Conservation (phyloP, 2,329 filamentous ascomycete species). For the Apiospora arundinis region DNA sequence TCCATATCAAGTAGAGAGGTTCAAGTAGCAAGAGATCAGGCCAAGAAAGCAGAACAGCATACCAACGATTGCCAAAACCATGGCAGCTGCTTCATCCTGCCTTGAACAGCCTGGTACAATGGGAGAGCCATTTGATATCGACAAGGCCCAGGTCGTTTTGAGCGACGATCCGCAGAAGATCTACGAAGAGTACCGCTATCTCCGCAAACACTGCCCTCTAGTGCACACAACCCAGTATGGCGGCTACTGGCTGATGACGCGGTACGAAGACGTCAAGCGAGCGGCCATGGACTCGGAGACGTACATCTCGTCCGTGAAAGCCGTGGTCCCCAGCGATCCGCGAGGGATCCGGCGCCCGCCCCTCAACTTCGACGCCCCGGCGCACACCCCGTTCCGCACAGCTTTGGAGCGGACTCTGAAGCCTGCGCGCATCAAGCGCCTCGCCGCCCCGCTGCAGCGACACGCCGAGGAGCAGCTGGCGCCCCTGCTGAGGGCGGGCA, state of each 20-base stretch:
- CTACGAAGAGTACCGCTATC: conserved; percentile 29
- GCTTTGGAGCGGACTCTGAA: conserved; percentile 31
- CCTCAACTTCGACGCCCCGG: conserved; percentile 32
- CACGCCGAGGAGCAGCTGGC: conserved; percentile 30
- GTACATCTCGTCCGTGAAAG: conserved; percentile 29
- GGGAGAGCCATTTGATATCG: conserved; percentile 25
- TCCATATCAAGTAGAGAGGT: background rate
- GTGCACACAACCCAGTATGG: conserved; percentile 30
- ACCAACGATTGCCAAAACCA: background rate
- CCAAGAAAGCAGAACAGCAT: background rate
- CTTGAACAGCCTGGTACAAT: background rate
- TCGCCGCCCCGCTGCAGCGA: conserved; percentile 23
- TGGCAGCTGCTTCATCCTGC: background rate
- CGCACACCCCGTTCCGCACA: conserved; percentile 32
- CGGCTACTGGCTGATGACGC: conserved; percentile 33
- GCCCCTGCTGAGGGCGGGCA: conserved; percentile 22
- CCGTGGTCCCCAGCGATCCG: conserved; percentile 29
- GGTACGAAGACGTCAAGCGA: conserved; percentile 31
- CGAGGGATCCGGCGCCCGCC: conserved; percentile 30
- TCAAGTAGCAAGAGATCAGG: background rate
- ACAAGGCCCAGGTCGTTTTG: conserved; percentile 28
- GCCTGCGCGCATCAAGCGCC: conserved; percentile 27
- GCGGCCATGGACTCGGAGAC: conserved; percentile 30
- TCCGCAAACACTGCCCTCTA: conserved; percentile 29
- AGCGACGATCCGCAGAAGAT: conserved; percentile 30